Conservation (phyloP, 768 basidiomycete species). For the Suillus decipiens region DNA sequence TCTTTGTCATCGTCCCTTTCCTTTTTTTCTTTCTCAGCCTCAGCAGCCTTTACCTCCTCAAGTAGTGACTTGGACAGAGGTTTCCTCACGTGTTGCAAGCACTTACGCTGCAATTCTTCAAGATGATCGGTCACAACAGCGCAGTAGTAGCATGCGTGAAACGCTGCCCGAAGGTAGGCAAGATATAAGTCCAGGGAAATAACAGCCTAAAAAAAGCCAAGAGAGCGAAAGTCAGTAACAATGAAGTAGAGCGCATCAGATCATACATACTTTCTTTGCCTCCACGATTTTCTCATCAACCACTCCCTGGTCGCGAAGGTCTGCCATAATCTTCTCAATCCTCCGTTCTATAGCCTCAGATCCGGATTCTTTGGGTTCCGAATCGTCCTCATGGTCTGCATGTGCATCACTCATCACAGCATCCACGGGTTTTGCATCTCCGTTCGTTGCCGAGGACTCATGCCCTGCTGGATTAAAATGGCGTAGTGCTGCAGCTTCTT, state of each 20-base stretch:
- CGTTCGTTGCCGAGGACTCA: conserved; percentile 26
- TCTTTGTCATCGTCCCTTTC: conserved; percentile 49
- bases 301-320: conserved; percentile 65
- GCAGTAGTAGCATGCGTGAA: conserved; percentile 98
- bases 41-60: conserved; percentile 62
- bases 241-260: conserved; percentile 5
- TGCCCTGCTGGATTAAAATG: conserved; percentile 33
- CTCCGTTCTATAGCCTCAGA: conserved; percentile 80
- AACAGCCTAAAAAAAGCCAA: conserved; percentile 53
- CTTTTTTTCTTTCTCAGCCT: conserved; percentile 46
- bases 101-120: conserved; percentile 95
- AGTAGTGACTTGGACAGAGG: conserved; percentile 61
- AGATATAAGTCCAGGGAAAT: conserved; percentile 91
- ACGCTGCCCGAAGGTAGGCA: conserved; percentile 89
- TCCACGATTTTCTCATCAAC: conserved; percentile 68
- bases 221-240: conserved; percentile 17
- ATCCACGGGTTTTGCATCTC: conserved; percentile 32
- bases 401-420: conserved; percentile 31
- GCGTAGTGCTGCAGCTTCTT: conserved; percentile 59
- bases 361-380: conserved; percentile 64
- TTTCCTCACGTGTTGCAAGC: conserved; percentile 88
- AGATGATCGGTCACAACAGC: conserved; percentile 87
- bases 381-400: conserved; percentile 43
- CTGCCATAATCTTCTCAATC: conserved; percentile 74
- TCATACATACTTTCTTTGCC: conserved; percentile 63